Base-by-base conservation (phyloP, 108 stramenopile species). In the Nitzschia palea region DNA sequence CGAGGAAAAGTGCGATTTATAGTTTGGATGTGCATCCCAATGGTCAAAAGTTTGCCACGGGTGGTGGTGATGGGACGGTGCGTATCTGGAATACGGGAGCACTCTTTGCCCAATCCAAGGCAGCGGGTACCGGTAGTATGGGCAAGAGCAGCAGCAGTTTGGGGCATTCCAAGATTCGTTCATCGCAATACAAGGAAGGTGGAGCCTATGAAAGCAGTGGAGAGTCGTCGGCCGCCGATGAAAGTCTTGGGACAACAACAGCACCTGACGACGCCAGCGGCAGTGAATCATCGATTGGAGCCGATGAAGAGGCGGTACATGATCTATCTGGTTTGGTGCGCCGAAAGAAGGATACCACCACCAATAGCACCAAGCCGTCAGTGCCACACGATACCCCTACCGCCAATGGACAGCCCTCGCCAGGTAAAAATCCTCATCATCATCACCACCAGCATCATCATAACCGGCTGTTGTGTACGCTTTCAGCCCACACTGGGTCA, bases 61-160 rank as follows among this genome's bases (percentile, higher is more conserved):
- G 85, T 20, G 88, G 86, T 17, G 93, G 93, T 33, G 93, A 94
- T 73, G 88, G 93, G 0, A 84, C 74, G 25, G 93, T 94, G 10
- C 85, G 81, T 43, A 79, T 94, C 31, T 94, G 93, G 93, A 86
- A 72, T 55, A 72, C 67, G 32, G 44, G 17, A 10, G 71, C 77
- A 2, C 62, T 94, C 32, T 90, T 94, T 58, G 17, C 61, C 53
- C 35, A 33, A 23, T 20, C 52, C 55, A 14, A 65, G 5, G 20
- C 12, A 4, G 12, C 55, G 4, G 20, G 10, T 12, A 40, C 35
- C 15, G 40, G 6, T 23, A 60, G 10, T 15, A 30, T 17, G 29
- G 9, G 17, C 0, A 48, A 48, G 47, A 20, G 18, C 9, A 48
- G 18, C 18, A 42, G 9, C 42, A 42, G 42, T 14, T 9, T 42